Evolutionary conservation across 2,329 filamentous ascomycete species (phyloP).

Genomic region (Aspergillus hiratsukae): DNA sequence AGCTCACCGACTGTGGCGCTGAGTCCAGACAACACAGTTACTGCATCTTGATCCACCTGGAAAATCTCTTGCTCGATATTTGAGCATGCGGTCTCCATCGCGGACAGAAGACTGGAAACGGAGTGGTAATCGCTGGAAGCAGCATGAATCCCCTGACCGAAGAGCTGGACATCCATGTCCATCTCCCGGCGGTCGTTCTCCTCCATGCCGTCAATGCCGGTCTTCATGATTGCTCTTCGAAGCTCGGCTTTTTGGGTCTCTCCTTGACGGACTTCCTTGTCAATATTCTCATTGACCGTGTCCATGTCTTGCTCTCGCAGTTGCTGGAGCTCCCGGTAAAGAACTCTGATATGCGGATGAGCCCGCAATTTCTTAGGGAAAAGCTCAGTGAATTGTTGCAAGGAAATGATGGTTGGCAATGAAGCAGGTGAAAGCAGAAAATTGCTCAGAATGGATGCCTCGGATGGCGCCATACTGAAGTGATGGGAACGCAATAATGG

Average conservation of each 20-base stretch:
- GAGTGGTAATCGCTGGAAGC: slow-evolving; percentile 52
- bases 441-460: slow-evolving; percentile 68
- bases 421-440: slow-evolving; percentile 75
- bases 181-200: slow-evolving; percentile 35
- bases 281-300: slow-evolving; percentile 54
- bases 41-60: slow-evolving; percentile 61
- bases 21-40: slow-evolving; percentile 56
- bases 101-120: slow-evolving; percentile 60
- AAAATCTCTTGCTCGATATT: slow-evolving; percentile 66
- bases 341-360: slow-evolving; percentile 61
- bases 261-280: slow-evolving; percentile 33
- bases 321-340: slow-evolving; percentile 77
- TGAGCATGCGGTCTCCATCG: slow-evolving; percentile 62
- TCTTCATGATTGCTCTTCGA: slow-evolving; percentile 27
- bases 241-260: slow-evolving; percentile 37
- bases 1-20: slow-evolving; percentile 64
- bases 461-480: slow-evolving; percentile 63
- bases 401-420: slow-evolving; percentile 67
- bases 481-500: not conserved
- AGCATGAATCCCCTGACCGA: slow-evolving; percentile 44
- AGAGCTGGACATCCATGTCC: slow-evolving; percentile 54
- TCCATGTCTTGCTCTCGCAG: slow-evolving; percentile 68
- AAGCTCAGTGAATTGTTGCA: slow-evolving; percentile 69
- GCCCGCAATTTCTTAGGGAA: slow-evolving; percentile 66
- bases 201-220: slow-evolving; percentile 31